These are phyloP conservation scores for Pisolithus sp. DNA, from an alignment of 768 basidiomycete species.

Conservation along the genomic window DNA sequence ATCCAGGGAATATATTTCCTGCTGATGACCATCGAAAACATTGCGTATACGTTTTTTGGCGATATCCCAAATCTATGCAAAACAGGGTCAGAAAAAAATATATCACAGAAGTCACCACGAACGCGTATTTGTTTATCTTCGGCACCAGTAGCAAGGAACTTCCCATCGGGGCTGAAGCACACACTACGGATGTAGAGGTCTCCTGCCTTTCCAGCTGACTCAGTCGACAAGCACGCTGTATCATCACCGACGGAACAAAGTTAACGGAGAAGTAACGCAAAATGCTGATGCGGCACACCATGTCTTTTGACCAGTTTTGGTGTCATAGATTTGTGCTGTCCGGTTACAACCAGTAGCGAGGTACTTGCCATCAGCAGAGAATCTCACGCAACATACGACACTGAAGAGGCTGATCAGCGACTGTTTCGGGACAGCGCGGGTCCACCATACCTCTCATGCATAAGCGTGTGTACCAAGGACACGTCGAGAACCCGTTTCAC, in stretches of 20 bases:
- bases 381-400: conserved; percentile 86
- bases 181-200: conserved; percentile 90
- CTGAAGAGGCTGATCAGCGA: conserved; percentile 28
- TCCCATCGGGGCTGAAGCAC: conserved; percentile 70
- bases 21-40: conserved; percentile 82
- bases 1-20: conserved; percentile 92
- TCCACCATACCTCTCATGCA: conserved; percentile 72
- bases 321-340: conserved; percentile 92
- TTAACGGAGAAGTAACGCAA: conserved; percentile 1
- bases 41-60: conserved; percentile 69
- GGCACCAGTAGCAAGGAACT: conserved; percentile 70
- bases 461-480: conserved; percentile 74
- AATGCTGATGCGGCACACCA: conserved; percentile 47
- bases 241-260: conserved; percentile 5
- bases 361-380: conserved; percentile 89
- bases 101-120: conserved; percentile 17
- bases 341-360: conserved; percentile 96
- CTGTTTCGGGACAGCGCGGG: background rate
- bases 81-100: conserved; percentile 6
- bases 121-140: conserved; percentile 93
- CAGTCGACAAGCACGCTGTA: conserved; percentile 71
- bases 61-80: conserved; percentile 86
- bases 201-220: conserved; percentile 60
- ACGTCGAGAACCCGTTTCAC: conserved; percentile 77
- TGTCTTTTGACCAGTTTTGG: conserved; percentile 76